phyloP scores from a whole-genome alignment of 2,329 filamentous ascomycete genomes.

The Fusarium sterilihyphosum region DNA sequence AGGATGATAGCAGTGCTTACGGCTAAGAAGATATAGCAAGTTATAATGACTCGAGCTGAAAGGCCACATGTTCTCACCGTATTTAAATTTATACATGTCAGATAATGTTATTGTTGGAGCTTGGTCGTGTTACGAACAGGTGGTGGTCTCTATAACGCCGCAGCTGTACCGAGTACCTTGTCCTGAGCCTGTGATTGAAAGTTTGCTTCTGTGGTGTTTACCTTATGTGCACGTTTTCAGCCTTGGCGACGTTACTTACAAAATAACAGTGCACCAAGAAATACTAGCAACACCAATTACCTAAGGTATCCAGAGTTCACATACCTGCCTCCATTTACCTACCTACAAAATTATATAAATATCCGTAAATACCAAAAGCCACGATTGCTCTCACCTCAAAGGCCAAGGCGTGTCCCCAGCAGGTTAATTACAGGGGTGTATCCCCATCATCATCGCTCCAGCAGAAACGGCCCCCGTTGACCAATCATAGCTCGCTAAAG shows the following conservation, averaged over 20 bases:
- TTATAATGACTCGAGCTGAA: neutral
- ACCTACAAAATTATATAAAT: neutral
- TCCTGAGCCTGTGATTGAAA: neutral
- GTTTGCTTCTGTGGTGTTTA: neutral
- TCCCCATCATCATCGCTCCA: constrained; percentile 34
- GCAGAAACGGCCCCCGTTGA: constrained; percentile 17
- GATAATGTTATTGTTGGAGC: neutral
- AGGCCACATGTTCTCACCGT: neutral
- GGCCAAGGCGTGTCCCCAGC: constrained; percentile 30
- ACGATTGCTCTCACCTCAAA: constrained; percentile 9
- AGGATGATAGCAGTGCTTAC: neutral
- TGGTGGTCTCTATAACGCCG: constrained; percentile 21
- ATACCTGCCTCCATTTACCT: neutral
- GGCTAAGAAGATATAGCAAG: neutral
- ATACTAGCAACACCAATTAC: neutral
- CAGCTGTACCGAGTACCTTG: constrained; percentile 26
- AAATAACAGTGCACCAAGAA: neutral
- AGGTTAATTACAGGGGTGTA: constrained; percentile 26
- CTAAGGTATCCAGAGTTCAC: neutral
- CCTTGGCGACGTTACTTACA: neutral
- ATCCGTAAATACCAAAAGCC: constrained; percentile 25
- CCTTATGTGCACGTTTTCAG: neutral
- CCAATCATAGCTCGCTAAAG: constrained; percentile 40
- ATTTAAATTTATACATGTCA: neutral
- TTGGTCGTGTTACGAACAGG: constrained; percentile 11